Conservation (phyloP, 2,329 filamentous ascomycete genomes). For the Verticillium nonalfalfae region DNA sequence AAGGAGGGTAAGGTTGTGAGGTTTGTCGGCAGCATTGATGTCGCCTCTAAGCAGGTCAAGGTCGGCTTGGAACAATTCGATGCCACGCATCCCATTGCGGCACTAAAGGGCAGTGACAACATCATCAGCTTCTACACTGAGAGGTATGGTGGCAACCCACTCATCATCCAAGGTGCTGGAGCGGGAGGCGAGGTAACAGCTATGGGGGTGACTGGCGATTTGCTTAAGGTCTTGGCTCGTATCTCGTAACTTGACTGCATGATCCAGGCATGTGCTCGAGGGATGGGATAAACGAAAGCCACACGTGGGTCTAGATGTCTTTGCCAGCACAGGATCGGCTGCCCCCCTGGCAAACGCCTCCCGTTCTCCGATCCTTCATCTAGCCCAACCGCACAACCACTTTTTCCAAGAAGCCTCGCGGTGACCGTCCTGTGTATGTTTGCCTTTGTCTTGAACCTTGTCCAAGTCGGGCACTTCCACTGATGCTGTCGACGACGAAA, state of each 20-base stretch:
- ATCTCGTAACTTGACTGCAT: slow-evolving; percentile 28
- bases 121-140: slow-evolving; percentile 99
- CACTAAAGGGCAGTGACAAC: slow-evolving; percentile 95
- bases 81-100: slow-evolving; percentile 82
- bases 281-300: neutral
- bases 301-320: neutral
- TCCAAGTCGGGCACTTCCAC: neutral
- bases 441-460: neutral
- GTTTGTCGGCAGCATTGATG: slow-evolving; percentile 90
- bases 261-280: neutral
- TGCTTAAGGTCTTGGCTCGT: slow-evolving; percentile 80
- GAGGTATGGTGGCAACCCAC: slow-evolving; percentile 82
- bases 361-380: neutral
- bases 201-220: slow-evolving; percentile 92
- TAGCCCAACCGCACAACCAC: neutral
- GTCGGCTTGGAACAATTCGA: slow-evolving; percentile 90
- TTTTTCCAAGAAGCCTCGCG: neutral
- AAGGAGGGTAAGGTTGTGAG: slow-evolving; percentile 85
- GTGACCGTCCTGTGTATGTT: neutral
- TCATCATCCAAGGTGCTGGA: slow-evolving; percentile 92
- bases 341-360: too few species aligned
- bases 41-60: slow-evolving; percentile 73
- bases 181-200: slow-evolving; percentile 94
- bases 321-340: neutral
- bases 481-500: neutral